These are phyloP conservation scores for Ostreobium quekettii DNA, from an alignment of 139 green algal genomes.

Conservation along the genomic window DNA sequence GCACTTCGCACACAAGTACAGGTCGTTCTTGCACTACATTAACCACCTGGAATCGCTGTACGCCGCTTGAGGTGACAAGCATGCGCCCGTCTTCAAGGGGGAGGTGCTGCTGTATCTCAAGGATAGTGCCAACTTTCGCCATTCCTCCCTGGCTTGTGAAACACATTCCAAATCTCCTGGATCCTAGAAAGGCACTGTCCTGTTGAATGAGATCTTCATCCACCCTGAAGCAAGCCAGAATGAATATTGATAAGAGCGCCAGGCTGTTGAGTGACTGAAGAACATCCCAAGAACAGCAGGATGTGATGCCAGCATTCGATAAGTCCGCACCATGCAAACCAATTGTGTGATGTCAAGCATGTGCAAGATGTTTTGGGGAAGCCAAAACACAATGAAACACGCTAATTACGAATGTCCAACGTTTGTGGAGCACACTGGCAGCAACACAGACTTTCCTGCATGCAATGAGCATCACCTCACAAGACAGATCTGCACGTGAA, in stretches of 20 bases:
- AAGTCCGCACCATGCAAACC: no score
- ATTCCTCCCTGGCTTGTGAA: conserved; percentile 23
- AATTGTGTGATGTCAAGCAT: no score
- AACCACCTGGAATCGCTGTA: conserved; percentile 4
- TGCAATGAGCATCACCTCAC: no score
- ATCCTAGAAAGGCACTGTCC: conserved; percentile 30
- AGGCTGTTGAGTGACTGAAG: no score
- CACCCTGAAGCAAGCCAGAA: conserved; percentile 15
- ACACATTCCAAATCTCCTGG: conserved; percentile 28
- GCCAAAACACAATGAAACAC: no score
- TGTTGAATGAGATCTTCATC: conserved; percentile 32
- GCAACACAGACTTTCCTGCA: no score
- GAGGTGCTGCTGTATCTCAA: conserved; percentile 26
- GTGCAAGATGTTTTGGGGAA: no score
- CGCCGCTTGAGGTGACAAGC: background rate
- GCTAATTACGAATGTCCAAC: no score
- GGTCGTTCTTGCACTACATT: background rate
- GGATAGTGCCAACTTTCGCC: conserved; percentile 18
- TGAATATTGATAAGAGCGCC: conserved; percentile 5
- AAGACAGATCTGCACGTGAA: no score
- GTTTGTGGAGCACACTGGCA: no score
- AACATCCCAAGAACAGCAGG: no score
- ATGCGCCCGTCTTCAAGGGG: background rate
- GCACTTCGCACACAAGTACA: conserved; percentile 11
- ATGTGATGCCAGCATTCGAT: no score